These are phyloP conservation scores for Termitomyces eurrhizus DNA, from an alignment of 768 basidiomycete species.

Conservation along the genomic window DNA sequence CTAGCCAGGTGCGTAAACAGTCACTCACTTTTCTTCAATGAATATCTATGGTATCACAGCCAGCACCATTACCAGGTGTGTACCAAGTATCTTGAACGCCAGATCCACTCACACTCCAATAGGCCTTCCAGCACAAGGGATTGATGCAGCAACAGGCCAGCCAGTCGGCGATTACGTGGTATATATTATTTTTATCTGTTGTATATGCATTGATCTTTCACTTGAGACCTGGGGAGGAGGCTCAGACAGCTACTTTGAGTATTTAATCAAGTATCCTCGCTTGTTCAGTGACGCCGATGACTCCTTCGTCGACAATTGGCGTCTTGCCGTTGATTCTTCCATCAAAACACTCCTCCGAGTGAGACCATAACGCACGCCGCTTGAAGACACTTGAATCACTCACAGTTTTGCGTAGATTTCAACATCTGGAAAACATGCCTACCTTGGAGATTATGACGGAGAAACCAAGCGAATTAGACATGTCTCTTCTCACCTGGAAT, in stretches of 20 bases:
- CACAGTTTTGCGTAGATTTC: constrained; percentile 41
- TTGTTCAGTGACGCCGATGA: constrained; percentile 60
- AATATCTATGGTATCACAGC: constrained; percentile 17
- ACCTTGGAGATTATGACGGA: constrained; percentile 61
- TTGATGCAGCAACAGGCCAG: constrained; percentile 47
- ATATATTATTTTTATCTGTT: constrained; percentile 5
- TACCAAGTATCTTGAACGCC: constrained; percentile 24
- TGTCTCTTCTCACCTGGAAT: constrained; percentile 70
- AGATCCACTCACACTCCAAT: constrained; percentile 25
- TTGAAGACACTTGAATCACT: neutral
- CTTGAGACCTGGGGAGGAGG: constrained; percentile 60
- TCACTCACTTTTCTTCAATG: neutral
- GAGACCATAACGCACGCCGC: constrained; percentile 9
- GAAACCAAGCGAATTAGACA: constrained; percentile 39
- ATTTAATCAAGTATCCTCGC: constrained; percentile 69
- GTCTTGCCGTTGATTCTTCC: constrained; percentile 67
- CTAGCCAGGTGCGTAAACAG: constrained; percentile 27
- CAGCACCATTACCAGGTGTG: constrained; percentile 29
- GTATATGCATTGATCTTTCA: constrained; percentile 9
- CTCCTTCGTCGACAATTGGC: constrained; percentile 64
- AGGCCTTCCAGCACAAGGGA: constrained; percentile 49
- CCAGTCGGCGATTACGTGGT: constrained; percentile 51
- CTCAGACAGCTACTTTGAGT: constrained; percentile 76
- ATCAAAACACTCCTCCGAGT: constrained; percentile 58
- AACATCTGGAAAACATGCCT: constrained; percentile 56